phyloP scores from a whole-genome alignment of 495 filamentous ascomycete genomes.

The Neurospora tetraspora region DNA sequence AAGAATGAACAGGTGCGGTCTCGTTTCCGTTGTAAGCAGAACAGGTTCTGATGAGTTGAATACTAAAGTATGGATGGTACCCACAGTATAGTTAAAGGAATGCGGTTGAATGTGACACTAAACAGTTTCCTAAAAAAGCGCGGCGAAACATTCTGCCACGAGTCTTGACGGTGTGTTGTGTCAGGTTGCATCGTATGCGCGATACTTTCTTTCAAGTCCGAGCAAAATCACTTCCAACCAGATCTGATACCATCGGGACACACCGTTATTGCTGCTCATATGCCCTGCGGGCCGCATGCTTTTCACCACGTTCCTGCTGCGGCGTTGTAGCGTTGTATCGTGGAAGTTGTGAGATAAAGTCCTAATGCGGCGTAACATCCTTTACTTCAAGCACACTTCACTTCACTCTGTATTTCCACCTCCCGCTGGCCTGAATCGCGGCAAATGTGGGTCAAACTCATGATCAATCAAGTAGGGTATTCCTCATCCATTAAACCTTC shows the following conservation, averaged over 20 bases:
- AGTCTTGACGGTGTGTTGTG: background rate
- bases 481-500: background rate
- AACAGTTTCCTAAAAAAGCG: background rate
- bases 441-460: background rate
- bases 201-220: background rate
- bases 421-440: background rate
- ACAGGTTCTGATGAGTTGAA: background rate
- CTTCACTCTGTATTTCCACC: too few species aligned
- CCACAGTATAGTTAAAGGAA: background rate
- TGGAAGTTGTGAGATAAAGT: background rate
- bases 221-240: background rate
- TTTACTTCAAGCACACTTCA: background rate
- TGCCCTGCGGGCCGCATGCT: background rate
- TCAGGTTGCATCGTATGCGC: background rate
- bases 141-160: background rate
- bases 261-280: background rate
- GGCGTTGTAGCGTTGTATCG: background rate
- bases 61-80: background rate
- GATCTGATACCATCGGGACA: background rate
- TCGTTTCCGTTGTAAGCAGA: background rate
- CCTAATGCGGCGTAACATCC: background rate
- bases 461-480: background rate
- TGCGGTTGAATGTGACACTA: background rate
- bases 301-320: background rate
- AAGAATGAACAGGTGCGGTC: background rate